Evolutionary conservation across 1,139 yeast genomes (phyloP).

Genomic region (Lodderomyces parapsilosis): DNA sequence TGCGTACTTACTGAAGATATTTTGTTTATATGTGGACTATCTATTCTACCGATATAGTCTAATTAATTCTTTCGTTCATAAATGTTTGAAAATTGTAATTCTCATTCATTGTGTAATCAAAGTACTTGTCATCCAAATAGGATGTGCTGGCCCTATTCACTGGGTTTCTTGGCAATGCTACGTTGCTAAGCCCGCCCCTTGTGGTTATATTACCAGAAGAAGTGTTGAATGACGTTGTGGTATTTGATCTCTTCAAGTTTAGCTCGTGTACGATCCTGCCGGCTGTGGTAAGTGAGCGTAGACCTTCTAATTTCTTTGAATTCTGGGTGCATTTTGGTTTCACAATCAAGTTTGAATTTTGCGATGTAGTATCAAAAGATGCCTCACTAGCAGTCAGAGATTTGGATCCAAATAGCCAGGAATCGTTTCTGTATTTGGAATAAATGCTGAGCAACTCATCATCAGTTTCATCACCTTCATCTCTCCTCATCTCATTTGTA

Average conservation of each 20-base stretch:
- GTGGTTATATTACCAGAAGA: not conserved
- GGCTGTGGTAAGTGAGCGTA: slow-evolving; percentile 1
- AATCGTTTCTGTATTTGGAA: slow-evolving; percentile 38
- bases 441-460: slow-evolving; percentile 43
- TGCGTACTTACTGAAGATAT: not conserved
- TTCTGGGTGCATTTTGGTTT: not conserved
- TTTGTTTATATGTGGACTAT: too few species aligned
- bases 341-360: not conserved
- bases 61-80: slow-evolving; percentile 27
- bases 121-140: slow-evolving; percentile 17
- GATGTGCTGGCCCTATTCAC: slow-evolving; percentile 1
- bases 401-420: slow-evolving; percentile 23
- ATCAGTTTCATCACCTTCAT: slow-evolving; percentile 17
- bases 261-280: slow-evolving; percentile 4
- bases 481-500: slow-evolving; percentile 17
- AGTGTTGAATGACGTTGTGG: slow-evolving; percentile 11
- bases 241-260: slow-evolving; percentile 13
- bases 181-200: slow-evolving; percentile 1
- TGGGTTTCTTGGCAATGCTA: not conserved
- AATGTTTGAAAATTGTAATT: slow-evolving; percentile 39
- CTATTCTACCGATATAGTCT: too few species aligned
- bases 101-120: slow-evolving; percentile 31
- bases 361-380: not conserved
- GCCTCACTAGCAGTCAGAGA: slow-evolving; percentile 1
- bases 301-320: not conserved